Evolutionary conservation across 805 yeast genomes (phyloP).

Genomic region (Myxozyma sirexii): DNA sequence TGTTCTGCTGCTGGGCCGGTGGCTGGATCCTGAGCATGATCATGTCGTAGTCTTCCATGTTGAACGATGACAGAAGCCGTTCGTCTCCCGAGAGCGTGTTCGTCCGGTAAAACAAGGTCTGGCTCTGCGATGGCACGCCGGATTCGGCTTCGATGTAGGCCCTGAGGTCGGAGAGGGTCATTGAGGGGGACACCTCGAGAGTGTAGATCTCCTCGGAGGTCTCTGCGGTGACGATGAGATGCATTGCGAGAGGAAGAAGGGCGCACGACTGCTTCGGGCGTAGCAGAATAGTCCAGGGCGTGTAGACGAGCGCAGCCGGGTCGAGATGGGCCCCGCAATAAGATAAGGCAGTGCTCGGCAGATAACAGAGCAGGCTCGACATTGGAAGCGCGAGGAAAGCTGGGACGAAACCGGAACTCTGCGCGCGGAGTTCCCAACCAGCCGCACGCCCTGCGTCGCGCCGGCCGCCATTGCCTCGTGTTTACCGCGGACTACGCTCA

Average conservation of each 20-base stretch:
- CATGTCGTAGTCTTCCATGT: constrained; percentile 61
- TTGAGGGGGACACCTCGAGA: constrained; percentile 67
- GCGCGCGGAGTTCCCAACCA: not conserved
- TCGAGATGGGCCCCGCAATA: too few species aligned
- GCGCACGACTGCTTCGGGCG: too few species aligned
- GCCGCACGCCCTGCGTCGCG: not conserved
- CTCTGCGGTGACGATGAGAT: constrained; percentile 55
- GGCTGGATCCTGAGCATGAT: constrained; percentile 43
- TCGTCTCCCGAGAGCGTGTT: constrained; percentile 44
- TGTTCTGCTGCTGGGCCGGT: constrained; percentile 5
- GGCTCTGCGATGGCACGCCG: constrained; percentile 50
- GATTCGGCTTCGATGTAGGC: constrained; percentile 77
- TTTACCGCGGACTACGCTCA: not conserved
- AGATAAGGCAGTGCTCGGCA: too few species aligned
- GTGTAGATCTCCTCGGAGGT: constrained; percentile 52
- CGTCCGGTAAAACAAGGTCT: constrained; percentile 55
- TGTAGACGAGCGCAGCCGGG: too few species aligned
- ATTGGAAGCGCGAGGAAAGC: too few species aligned
- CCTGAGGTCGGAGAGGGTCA: constrained; percentile 66
- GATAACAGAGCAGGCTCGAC: not conserved
- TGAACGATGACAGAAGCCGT: constrained; percentile 51
- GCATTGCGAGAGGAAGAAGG: constrained; percentile 45
- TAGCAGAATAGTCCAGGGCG: too few species aligned
- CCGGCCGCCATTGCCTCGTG: not conserved
- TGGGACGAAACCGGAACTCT: not conserved